Percentiles rank a stretch among this genome's conserved stretches.
Evolutionary conservation across 2,329 filamentous ascomycete genomes (phyloP).

Genomic region (Fusarium nisikadoi): DNA sequence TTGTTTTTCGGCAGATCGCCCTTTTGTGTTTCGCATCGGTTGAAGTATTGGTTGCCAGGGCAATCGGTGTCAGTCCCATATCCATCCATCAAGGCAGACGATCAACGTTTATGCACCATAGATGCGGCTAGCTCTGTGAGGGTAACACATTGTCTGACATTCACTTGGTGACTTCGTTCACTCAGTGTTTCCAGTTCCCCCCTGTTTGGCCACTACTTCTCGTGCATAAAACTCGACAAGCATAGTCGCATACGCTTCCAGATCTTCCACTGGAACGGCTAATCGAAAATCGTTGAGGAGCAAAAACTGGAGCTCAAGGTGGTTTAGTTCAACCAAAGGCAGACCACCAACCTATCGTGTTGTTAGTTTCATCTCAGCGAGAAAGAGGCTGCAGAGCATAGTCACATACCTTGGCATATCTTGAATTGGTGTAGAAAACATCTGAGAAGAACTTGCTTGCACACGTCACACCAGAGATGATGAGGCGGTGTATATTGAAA

Average conservation of each 20-base stretch:
- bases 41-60: background rate
- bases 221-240: slow-evolving; percentile 96
- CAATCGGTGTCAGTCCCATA: background rate
- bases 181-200: slow-evolving; percentile 27
- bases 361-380: slow-evolving; percentile 17
- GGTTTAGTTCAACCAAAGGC: slow-evolving; percentile 91
- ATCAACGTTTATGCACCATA: background rate
- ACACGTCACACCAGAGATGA: slow-evolving; percentile 97
- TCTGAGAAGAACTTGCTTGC: slow-evolving; percentile 99
- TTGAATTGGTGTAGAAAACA: slow-evolving; percentile 98
- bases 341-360: slow-evolving; percentile 86
- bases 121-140: slow-evolving; percentile 3
- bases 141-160: background rate
- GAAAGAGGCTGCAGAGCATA: background rate
- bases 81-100: background rate
- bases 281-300: slow-evolving; percentile 96
- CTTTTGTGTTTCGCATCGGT: slow-evolving; percentile 17
- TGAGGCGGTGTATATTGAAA: slow-evolving; percentile 96
- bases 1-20: slow-evolving; percentile 2
- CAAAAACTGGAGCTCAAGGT: slow-evolving; percentile 94
- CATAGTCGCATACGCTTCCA: slow-evolving; percentile 98
- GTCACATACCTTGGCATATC: slow-evolving; percentile 91
- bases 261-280: slow-evolving; percentile 90
- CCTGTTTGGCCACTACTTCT: slow-evolving; percentile 72
- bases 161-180: slow-evolving; percentile 23